A percentile compares a stretch with the other conserved stretches of the same genome.
phyloP scores from a whole-genome alignment of 2,329 filamentous ascomycete species.

The Xenoacremonium recifei region DNA sequence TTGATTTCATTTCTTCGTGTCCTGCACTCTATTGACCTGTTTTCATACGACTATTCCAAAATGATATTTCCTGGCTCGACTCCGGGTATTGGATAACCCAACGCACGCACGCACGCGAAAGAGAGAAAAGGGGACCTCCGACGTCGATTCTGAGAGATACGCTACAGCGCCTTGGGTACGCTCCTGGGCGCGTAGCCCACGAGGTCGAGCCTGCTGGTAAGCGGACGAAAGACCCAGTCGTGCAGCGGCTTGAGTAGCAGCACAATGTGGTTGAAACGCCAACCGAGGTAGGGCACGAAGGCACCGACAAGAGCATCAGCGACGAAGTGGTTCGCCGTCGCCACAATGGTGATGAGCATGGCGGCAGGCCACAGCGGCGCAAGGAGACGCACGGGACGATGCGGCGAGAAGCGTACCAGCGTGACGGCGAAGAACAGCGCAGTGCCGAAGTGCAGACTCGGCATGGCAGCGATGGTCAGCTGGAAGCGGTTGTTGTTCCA shows the following conservation, averaged over 20 bases:
- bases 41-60: too few species aligned
- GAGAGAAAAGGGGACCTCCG: too few species aligned
- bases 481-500: conserved; percentile 47
- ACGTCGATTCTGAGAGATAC: too few species aligned
- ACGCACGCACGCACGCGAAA: too few species aligned
- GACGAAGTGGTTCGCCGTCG: conserved; percentile 40
- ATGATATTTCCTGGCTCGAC: too few species aligned
- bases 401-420: conserved; percentile 38
- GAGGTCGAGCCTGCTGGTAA: conserved; percentile 22
- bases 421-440: conserved; percentile 35
- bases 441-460: conserved; percentile 46
- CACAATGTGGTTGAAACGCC: conserved; percentile 28
- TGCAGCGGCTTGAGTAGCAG: conserved; percentile 27
- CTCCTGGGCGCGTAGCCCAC: conserved; percentile 13
- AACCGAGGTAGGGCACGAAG: conserved; percentile 32
- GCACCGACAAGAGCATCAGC: conserved; percentile 35
- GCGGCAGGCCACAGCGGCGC: conserved; percentile 41
- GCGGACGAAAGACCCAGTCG: conserved; percentile 25
- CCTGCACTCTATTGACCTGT: too few species aligned
- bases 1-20: too few species aligned
- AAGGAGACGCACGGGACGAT: conserved; percentile 32
- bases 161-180: conserved; percentile 16
- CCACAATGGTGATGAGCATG: conserved; percentile 41
- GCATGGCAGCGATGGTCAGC: conserved; percentile 49
- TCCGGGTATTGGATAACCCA: too few species aligned